Base-by-base conservation (phyloP, 1,284 basidiomycete genomes). In the Porodaedalea pini region DNA sequence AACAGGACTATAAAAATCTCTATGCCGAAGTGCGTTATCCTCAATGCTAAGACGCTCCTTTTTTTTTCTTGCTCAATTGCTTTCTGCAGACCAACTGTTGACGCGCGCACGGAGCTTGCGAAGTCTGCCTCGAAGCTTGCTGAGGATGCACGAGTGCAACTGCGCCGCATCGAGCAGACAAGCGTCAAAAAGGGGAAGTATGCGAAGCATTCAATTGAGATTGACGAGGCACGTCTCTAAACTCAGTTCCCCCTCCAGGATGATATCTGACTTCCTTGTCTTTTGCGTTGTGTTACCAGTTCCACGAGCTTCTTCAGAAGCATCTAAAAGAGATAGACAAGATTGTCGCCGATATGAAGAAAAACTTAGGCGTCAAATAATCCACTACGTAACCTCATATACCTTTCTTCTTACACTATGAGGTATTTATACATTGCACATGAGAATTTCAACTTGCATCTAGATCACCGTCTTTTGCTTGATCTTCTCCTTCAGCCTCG, bases 61-160 rank as follows among this genome's bases (percentile, higher is more conserved):
- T 27, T n/a, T 37, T 43, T 27, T 13, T 31, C 43, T 17, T 36
- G 8, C 43, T 34, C 51, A 54, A 40, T 45, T 15, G 50, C 32
- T 59, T 60, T 25, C 56, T 53, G 0, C 56, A 92, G 89, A 62
- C 86, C 88, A 0, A 92, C 89, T 0, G 80, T 90, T 2, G 88
- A 90, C 51, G 79, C 86, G 0, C 80, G 86, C 11, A 74, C 73
- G 19, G 75, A 78, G 0, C 70, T 88, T 7, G 78, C 79, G 54
- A 74, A 77, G 0, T 72, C 72, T 4, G 83, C 85, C 0, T 74
- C 78, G 41, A 79, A 79, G 19, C 78, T 84, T 63, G 82, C 87
- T 0, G 89, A 92, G 68, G 87, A 89, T n/a, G 77, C 82, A 2
- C 85, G 87, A 13, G 76, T 83, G 10, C 87, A 89, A 62, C 75